Percentiles rank a stretch among this genome's conserved stretches.
Evolutionary conservation across 1,284 basidiomycete species (phyloP).

Genomic region (Apiotrichum sp.): DNA sequence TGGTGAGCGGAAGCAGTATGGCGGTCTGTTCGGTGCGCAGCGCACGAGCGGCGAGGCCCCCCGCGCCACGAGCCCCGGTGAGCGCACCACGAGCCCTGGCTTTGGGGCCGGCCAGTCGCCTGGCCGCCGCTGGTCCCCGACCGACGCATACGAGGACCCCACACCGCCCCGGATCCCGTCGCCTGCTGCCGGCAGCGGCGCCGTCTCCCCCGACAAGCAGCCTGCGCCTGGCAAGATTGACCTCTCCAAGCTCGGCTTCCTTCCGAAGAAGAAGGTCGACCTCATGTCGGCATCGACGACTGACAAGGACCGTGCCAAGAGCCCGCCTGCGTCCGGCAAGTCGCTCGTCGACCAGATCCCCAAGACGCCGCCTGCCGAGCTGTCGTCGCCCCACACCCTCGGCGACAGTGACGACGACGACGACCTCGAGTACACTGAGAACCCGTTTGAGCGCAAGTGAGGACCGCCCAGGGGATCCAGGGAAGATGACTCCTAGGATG

Average conservation of each 20-base stretch:
- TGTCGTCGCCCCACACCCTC: constrained; percentile 21
- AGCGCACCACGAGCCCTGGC: not conserved
- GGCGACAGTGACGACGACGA: constrained; percentile 45
- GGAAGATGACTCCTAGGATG: too few relatives aligned
- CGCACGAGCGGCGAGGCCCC: not conserved
- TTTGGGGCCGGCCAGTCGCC: not conserved
- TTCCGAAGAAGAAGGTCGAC: constrained; percentile 46
- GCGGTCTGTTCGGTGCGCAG: not conserved
- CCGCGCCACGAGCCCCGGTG: too few relatives aligned
- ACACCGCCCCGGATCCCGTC: constrained; percentile 3
- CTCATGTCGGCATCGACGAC: constrained; percentile 36
- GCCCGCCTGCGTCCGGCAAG: constrained; percentile 8
- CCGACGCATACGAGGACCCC: constrained; percentile 36
- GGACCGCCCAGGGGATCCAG: not conserved
- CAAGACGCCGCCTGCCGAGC: constrained; percentile 33
- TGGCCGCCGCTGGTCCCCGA: constrained; percentile 39
- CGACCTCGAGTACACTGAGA: constrained; percentile 45
- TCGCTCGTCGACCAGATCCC: constrained; percentile 36
- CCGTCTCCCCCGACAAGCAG: constrained; percentile 20
- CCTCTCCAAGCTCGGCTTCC: constrained; percentile 45
- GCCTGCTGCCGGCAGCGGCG: not conserved
- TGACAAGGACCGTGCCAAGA: constrained; percentile 21
- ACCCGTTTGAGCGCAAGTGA: constrained; percentile 40
- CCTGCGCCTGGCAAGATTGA: constrained; percentile 39
- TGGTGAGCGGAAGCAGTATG: not conserved